Conservation (phyloP, 192 early-diverging fungal species). For the Mortierella alpina region DNA sequence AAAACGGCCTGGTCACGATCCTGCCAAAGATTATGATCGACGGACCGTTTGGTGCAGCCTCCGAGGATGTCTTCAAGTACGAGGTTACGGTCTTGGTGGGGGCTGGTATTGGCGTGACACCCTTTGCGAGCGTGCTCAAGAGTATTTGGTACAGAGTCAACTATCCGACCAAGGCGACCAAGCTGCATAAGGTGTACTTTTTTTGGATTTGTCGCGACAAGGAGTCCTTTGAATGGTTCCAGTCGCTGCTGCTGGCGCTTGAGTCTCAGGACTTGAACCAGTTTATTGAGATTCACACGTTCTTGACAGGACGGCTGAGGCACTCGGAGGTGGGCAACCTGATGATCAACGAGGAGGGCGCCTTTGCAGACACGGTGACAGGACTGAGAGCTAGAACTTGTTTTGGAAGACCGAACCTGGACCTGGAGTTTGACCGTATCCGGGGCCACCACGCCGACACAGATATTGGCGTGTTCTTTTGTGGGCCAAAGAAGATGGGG, state of each 20-base stretch:
- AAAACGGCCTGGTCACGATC: slow-evolving; percentile 27
- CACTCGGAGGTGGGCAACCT: slow-evolving; percentile 72
- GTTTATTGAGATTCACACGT: slow-evolving; percentile 74
- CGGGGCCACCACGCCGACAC: slow-evolving; percentile 57
- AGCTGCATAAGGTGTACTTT: slow-evolving; percentile 76
- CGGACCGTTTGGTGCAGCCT: slow-evolving; percentile 76
- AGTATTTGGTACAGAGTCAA: slow-evolving; percentile 75
- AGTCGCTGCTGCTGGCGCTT: slow-evolving; percentile 74
- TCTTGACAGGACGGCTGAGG: slow-evolving; percentile 73
- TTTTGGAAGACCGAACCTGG: slow-evolving; percentile 60
- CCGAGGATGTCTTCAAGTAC: slow-evolving; percentile 82
- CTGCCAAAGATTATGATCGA: slow-evolving; percentile 72
- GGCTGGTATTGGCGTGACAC: slow-evolving; percentile 87
- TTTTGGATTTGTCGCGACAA: slow-evolving; percentile 84
- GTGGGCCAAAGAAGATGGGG: slow-evolving; percentile 74
- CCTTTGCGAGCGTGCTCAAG: slow-evolving; percentile 78
- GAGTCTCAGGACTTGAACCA: slow-evolving; percentile 67
- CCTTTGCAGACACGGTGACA: slow-evolving; percentile 58
- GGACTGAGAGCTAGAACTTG: slow-evolving; percentile 54
- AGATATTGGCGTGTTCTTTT: slow-evolving; percentile 82
- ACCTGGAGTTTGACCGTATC: slow-evolving; percentile 58
- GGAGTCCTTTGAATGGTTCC: slow-evolving; percentile 83
- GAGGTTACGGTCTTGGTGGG: slow-evolving; percentile 74
- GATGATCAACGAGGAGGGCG: slow-evolving; percentile 60
- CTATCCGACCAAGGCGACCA: slow-evolving; percentile 60